Conservation (phyloP, 495 filamentous ascomycete genomes). For the Physcia stellaris region DNA sequence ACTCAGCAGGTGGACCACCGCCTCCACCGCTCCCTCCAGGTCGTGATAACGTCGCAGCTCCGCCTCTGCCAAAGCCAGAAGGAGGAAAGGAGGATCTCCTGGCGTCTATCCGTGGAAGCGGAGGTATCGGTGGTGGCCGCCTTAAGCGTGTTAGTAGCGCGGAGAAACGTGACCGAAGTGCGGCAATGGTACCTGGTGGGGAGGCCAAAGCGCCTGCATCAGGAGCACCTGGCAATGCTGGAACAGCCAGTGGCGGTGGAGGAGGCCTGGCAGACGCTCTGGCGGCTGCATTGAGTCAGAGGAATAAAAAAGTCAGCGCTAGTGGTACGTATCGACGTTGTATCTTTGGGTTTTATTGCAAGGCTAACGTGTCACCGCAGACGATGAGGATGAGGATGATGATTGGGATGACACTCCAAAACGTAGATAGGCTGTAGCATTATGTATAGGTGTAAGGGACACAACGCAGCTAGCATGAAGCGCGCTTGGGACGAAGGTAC, state of each 20-base stretch:
- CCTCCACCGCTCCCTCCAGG: slow-evolving; percentile 56
- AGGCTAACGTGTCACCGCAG: slow-evolving; percentile 29
- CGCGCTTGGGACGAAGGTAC: too few species aligned
- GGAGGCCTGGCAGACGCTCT: slow-evolving; percentile 71
- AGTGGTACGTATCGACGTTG: slow-evolving; percentile 56
- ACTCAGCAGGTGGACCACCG: slow-evolving; percentile 43
- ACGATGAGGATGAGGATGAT: slow-evolving; percentile 69
- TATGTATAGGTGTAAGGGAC: too few species aligned
- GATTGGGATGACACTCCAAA: slow-evolving; percentile 39
- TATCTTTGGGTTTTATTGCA: slow-evolving; percentile 3
- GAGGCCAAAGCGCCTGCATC: slow-evolving; percentile 40
- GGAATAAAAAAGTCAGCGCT: slow-evolving; percentile 79
- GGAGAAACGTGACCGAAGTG: slow-evolving; percentile 72
- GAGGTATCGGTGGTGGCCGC: slow-evolving; percentile 50
- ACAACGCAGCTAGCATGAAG: too few species aligned
- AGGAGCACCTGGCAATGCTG: slow-evolving; percentile 38
- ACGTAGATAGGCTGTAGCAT: slow-evolving; percentile 4
- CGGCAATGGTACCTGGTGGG: slow-evolving; percentile 48
- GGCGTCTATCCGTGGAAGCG: slow-evolving; percentile 67
- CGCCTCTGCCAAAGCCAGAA: slow-evolving; percentile 36
- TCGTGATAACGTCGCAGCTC: slow-evolving; percentile 46
- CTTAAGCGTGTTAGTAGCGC: slow-evolving; percentile 69
- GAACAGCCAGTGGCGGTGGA: slow-evolving; percentile 29
- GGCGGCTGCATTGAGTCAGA: slow-evolving; percentile 57
- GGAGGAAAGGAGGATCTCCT: slow-evolving; percentile 53